phyloP scores from a whole-genome alignment of 2,329 filamentous ascomycete genomes.

The Trichoderma asperellum region DNA sequence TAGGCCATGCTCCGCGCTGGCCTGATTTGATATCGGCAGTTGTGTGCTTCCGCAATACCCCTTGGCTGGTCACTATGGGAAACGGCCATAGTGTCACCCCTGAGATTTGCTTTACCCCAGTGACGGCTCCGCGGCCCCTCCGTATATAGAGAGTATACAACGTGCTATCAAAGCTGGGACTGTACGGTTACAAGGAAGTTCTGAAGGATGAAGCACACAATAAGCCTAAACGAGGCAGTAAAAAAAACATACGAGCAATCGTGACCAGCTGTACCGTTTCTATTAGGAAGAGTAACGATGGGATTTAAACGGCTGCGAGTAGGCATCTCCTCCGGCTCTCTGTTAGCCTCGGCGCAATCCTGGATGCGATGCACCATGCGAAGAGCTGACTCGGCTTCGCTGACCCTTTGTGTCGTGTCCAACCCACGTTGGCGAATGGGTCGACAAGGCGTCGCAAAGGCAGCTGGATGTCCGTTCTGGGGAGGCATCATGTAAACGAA shows the following conservation, averaged over 20 bases:
- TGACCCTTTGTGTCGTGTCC: slow-evolving; percentile 6
- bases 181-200: background rate
- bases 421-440: slow-evolving; percentile 2
- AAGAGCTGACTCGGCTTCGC: slow-evolving; percentile 20
- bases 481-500: background rate
- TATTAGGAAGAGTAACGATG: background rate
- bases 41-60: slow-evolving; percentile 1
- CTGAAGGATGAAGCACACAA: slow-evolving; percentile 1
- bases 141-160: background rate
- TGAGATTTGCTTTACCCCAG: background rate
- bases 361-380: slow-evolving; percentile 13
- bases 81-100: background rate
- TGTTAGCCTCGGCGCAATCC: background rate
- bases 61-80: background rate
- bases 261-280: background rate
- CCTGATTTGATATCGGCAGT: slow-evolving; percentile 14
- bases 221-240: slow-evolving; percentile 6
- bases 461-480: background rate
- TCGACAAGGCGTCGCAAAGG: background rate
- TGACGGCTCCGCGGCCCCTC: background rate
- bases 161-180: background rate
- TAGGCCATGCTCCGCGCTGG: background rate
- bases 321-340: background rate
- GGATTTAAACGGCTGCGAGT: background rate
- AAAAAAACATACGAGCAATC: background rate